Evolutionary conservation across 2,329 filamentous ascomycete species (phyloP), one percentile per base, ranked within the genome.

Genomic region (Talaromyces sp.): DNA sequence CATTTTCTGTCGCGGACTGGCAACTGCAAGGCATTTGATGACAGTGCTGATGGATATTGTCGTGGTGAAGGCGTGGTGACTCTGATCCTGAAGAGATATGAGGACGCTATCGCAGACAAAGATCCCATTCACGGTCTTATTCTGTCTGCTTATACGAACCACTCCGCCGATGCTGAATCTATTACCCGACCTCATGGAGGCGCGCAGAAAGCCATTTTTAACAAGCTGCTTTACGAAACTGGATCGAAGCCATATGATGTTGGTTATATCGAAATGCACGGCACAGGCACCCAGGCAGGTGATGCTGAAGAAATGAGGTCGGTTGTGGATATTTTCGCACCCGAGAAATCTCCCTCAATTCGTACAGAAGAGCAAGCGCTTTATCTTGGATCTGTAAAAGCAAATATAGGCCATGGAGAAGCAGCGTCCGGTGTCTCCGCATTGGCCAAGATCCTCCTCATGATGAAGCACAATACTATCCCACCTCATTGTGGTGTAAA

Each of bases 221-320:
- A 37, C 12, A 37, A 37, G 11, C 35, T 37, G 14, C 35, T 37
- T 16, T 37, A 37, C 35, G 35, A 37, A 14, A 37, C 35, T 37
- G 35, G 35, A 5, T 37, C 35, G 3, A 37, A 37, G 35, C 35
- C 35, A 14, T 37, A 37, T 37, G 35, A 37, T 12, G 35, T 37
- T 37, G 35, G 35, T 5, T 37, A 37, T 37, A 37, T 37, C 12
- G 35, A 37, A 37, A 37, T 37, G 35, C 35, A 37, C 74, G 92
- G 90, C 14, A 96, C 92, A 2, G 92, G 92, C 33, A 96, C 91
- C 0, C 90, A 95, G 74, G 91, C 89, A 37, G 92, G 90, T 65
- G 92, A 96, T 70, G 88, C 87, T 6, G 89, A 86, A 3, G 92
- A 96, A 73, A 93, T 93, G 88, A 81, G 85, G 1, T 92, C 89